Percentiles rank a stretch among this genome's conserved stretches.
phyloP scores from a whole-genome alignment of 768 basidiomycete genomes.

The Pholiota molesta region DNA sequence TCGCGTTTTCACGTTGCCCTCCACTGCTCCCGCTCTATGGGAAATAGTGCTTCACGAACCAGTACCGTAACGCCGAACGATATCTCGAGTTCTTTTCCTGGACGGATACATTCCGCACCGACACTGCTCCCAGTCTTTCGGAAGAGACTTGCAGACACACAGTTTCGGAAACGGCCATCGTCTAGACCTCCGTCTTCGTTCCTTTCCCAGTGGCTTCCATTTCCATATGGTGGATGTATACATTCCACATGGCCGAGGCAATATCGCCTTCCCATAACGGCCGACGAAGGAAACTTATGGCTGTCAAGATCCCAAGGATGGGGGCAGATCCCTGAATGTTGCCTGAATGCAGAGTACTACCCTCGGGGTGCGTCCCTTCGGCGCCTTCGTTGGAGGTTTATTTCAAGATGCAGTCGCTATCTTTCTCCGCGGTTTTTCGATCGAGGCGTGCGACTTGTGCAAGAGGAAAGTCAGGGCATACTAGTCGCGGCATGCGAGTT shows the following conservation, averaged over 20 bases:
- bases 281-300: not conserved
- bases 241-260: conserved; percentile 10
- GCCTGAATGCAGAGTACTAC: not conserved
- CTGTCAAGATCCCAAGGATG: not conserved
- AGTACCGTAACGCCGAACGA: conserved; percentile 5
- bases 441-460: not conserved
- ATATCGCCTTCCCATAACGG: conserved; percentile 1
- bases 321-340: not conserved
- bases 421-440: not conserved
- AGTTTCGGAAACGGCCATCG: not conserved
- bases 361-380: not conserved
- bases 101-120: not conserved
- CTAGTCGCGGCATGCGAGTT: not conserved
- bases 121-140: conserved; percentile 5
- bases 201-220: conserved; percentile 9
- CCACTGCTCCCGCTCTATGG: conserved; percentile 2
- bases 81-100: conserved; percentile 5
- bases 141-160: not conserved
- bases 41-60: conserved; percentile 4
- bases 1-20: conserved; percentile 5
- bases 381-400: not conserved
- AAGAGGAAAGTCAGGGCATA: not conserved
- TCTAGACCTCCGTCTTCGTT: not conserved
- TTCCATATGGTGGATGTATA: conserved; percentile 5
- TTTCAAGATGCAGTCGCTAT: conserved; percentile 3